Base-by-base conservation (phyloP, 169 alveolate species). In the Plasmodium cynomolgi region DNA sequence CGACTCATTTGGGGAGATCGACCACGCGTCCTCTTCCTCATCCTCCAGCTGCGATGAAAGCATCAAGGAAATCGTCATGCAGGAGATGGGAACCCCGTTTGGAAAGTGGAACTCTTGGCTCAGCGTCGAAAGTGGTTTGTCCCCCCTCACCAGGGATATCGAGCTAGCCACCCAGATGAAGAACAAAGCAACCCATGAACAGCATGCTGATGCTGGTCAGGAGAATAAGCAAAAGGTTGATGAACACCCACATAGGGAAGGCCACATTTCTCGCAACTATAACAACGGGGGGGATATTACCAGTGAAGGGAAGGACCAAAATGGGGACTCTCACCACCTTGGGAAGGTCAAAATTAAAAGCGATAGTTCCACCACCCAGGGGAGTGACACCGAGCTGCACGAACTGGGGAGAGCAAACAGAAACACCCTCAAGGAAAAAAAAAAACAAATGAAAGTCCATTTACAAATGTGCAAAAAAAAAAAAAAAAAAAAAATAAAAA, bases 391-490 rank as follows among this genome's bases (percentile, higher is more conserved):
- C 5, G 33, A 11, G 47, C 62, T 80, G 33, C 68, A 54, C 73
- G 50, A 37, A 54, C 33, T 81, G 39, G 92, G 92, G 4, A 44
- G 47, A 3, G 90, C 23, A 31, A 91, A 91, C 83, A 91, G 83
- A 91, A 91, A 91, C 62, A 71, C 5, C 13, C 29, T 91, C 34
- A 74, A 41, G 75, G 68, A 81, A 33, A 71, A 39, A 72, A 74
- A 34, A 72, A 81, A 91, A 81, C 47, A 77, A 50, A 82, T 71
- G 56, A 81, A 91, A 29, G 34, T 3, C 7, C 20, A 71, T 44
- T 77, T 91, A 73, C 84, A 91, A n/a, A 47, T 81, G 39, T 91
- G 83, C 47, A 71, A 82, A 81, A 58, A 81, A 81, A 81, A 82
- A 20, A 91, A 68, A 54, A 91, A 37, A 5, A 75, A 71, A 81